A percentile compares a stretch with the other conserved stretches of the same genome.
Evolutionary conservation across 805 yeast species (phyloP).

Genomic region (Yarrowia yakushimensis): DNA sequence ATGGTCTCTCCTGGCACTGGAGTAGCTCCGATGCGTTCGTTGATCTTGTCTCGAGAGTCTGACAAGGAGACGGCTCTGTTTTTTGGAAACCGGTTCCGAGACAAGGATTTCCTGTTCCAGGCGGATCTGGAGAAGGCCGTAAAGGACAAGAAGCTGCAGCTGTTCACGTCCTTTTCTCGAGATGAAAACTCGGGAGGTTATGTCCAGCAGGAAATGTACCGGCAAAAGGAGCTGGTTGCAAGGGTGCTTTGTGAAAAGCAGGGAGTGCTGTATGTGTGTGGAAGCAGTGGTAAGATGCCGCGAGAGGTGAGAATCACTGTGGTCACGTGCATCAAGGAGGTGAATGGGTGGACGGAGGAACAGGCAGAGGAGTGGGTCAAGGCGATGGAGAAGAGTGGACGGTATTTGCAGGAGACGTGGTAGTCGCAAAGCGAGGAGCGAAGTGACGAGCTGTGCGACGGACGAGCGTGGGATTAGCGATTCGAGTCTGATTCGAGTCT

Average conservation of each 20-base stretch:
- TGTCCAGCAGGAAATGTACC: constrained; percentile 72
- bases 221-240: constrained; percentile 47
- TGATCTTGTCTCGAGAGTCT: constrained; percentile 45
- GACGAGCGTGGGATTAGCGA: too few species aligned
- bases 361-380: constrained; percentile 51
- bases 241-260: constrained; percentile 50
- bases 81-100: constrained; percentile 66
- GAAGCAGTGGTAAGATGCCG: constrained; percentile 95
- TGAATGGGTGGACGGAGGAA: constrained; percentile 45
- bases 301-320: constrained; percentile 78
- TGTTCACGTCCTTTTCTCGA: constrained; percentile 47
- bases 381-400: constrained; percentile 57
- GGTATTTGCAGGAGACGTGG: constrained; percentile 91
- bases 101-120: constrained; percentile 66
- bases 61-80: constrained; percentile 50
- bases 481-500: too few species aligned
- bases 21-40: constrained; percentile 82
- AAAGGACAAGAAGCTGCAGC: constrained; percentile 37
- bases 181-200: constrained; percentile 47
- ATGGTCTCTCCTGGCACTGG: constrained; percentile 96
- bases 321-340: constrained; percentile 52
- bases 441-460: too few species aligned
- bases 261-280: constrained; percentile 80
- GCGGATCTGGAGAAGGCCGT: neutral
- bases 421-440: constrained; percentile 34